A percentile compares a stretch with the other conserved stretches of the same genome.
phyloP scores from a whole-genome alignment of 208 protist species.

The Acanthamoeba healyi region DNA sequence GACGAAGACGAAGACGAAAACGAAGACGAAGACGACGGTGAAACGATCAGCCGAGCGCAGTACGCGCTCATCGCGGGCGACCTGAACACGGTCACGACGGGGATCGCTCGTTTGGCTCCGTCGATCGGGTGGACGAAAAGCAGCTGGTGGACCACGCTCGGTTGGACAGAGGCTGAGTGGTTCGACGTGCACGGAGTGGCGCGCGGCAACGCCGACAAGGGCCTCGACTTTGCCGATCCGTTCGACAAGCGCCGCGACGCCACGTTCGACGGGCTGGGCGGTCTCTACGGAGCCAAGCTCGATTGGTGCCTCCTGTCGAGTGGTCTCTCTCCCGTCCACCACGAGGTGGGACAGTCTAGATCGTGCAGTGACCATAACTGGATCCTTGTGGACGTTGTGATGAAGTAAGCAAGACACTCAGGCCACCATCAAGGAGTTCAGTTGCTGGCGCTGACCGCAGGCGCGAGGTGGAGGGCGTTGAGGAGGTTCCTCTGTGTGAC shows the following conservation, averaged over 20 bases:
- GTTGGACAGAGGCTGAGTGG: slow-evolving; percentile 6
- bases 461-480: not conserved
- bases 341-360: not conserved
- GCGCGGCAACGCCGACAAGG: not conserved
- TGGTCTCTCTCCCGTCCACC: not conserved
- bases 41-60: too few species aligned
- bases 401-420: too few species aligned
- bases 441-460: too few species aligned
- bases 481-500: not conserved
- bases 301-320: slow-evolving; percentile 1
- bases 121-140: not conserved
- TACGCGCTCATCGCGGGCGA: not conserved
- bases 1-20: not conserved
- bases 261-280: not conserved
- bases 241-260: not conserved
- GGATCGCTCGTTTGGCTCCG: not conserved
- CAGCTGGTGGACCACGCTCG: not conserved
- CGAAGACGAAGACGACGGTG: not conserved
- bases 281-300: not conserved
- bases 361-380: not conserved
- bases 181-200: not conserved
- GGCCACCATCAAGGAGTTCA: too few species aligned
- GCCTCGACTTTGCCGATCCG: not conserved
- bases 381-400: not conserved
- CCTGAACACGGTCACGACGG: not conserved